A percentile compares a stretch with the other conserved stretches of the same genome.
Conservation (phyloP, 1,139 yeast genomes). For the Candida tetrigidarum region DNA sequence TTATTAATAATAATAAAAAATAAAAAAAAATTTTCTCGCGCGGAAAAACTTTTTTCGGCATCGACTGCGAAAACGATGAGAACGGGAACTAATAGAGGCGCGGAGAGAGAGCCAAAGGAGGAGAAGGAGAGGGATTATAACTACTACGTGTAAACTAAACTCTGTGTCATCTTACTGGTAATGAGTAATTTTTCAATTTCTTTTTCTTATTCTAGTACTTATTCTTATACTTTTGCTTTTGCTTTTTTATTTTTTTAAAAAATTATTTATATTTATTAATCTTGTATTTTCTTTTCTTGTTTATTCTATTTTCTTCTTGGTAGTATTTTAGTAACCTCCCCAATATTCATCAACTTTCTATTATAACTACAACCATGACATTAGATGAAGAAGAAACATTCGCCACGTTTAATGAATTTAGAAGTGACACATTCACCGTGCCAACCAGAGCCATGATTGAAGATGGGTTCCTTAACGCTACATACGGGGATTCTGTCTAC, state of each 20-base stretch:
- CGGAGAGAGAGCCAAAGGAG: too few relatives aligned
- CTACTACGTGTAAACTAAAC: too few relatives aligned
- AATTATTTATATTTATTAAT: too few relatives aligned
- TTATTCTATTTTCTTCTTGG: not conserved
- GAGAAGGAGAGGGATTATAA: too few relatives aligned
- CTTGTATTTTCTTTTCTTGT: not conserved
- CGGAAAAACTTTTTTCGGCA: too few relatives aligned
- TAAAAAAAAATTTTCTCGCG: too few relatives aligned
- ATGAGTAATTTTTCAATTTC: not conserved
- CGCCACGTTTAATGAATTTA: slow-evolving; percentile 58
- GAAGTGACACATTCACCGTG: slow-evolving; percentile 93
- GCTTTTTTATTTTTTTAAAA: too few relatives aligned
- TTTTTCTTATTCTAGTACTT: too few relatives aligned
- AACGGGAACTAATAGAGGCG: too few relatives aligned
- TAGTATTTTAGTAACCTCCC: not conserved
- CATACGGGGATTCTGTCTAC: slow-evolving; percentile 89
- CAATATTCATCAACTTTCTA: not conserved
- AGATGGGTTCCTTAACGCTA: slow-evolving; percentile 39
- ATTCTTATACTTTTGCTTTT: too few relatives aligned
- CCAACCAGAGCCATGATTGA: slow-evolving; percentile 77
- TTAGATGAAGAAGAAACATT: slow-evolving; percentile 24
- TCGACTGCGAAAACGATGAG: too few relatives aligned
- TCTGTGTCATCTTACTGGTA: slow-evolving; percentile 3
- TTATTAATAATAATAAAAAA: too few relatives aligned
- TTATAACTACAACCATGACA: slow-evolving; percentile 23